These are phyloP conservation scores for Lentinula edodes DNA, from an alignment of 768 basidiomycete genomes.

Conservation along the genomic window DNA sequence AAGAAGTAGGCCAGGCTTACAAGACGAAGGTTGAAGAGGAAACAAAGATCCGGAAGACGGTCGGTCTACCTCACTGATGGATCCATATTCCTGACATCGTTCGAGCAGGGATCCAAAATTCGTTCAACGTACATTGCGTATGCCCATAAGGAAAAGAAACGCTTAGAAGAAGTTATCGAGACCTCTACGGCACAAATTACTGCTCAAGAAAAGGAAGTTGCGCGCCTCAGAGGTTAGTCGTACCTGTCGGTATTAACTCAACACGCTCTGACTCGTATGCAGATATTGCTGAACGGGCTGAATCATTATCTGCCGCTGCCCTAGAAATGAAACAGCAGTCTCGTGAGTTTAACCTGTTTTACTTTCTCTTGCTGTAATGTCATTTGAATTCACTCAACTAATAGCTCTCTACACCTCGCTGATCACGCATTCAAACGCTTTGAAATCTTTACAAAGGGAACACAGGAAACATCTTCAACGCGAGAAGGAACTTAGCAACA, in stretches of 20 bases:
- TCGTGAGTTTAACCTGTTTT: conserved; percentile 43
- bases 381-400: not conserved
- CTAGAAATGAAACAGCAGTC: conserved; percentile 84
- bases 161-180: conserved; percentile 62
- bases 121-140: conserved; percentile 82
- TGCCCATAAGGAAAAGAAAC: conserved; percentile 85
- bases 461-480: conserved; percentile 69
- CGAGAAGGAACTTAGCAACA: conserved; percentile 73
- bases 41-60: conserved; percentile 72
- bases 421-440: conserved; percentile 63
- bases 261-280: not conserved
- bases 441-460: conserved; percentile 72
- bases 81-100: too few species aligned
- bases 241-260: not conserved
- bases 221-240: conserved; percentile 58
- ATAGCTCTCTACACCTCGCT: conserved; percentile 78
- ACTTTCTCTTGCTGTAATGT: not conserved
- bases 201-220: conserved; percentile 64
- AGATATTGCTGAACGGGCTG: conserved; percentile 77
- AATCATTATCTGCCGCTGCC: conserved; percentile 73
- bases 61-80: conserved; percentile 4
- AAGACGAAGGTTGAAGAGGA: conserved; percentile 67
- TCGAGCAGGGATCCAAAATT: conserved; percentile 81
- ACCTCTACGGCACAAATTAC: conserved; percentile 53
- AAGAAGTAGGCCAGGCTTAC: conserved; percentile 66